phyloP scores from a whole-genome alignment of 1,139 yeast species.

The Suhomyces guaymorum region DNA sequence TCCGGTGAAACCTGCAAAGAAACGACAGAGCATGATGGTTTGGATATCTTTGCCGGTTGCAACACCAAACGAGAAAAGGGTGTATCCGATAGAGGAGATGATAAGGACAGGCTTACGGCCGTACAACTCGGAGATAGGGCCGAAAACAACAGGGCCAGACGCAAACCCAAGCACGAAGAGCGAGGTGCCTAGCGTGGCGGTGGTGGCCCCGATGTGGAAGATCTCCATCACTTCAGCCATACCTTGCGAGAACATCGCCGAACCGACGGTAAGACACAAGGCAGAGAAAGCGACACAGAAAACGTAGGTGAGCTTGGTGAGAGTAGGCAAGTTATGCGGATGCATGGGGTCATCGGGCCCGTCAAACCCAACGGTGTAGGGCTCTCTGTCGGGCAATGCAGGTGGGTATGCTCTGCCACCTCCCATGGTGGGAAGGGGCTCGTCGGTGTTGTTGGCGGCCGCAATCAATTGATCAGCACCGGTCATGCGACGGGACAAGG shows the following conservation, averaged over 20 bases:
- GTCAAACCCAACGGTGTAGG: slow-evolving; percentile 57
- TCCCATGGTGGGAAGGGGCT: slow-evolving; percentile 53
- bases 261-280: slow-evolving; percentile 55
- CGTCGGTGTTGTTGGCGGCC: slow-evolving; percentile 30
- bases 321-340: slow-evolving; percentile 60
- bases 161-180: slow-evolving; percentile 81
- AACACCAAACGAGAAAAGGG: slow-evolving; percentile 64
- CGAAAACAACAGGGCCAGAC: slow-evolving; percentile 78
- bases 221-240: slow-evolving; percentile 38
- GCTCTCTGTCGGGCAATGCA: slow-evolving; percentile 48
- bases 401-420: slow-evolving; percentile 56
- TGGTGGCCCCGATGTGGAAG: slow-evolving; percentile 55
- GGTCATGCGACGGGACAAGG: slow-evolving; percentile 28
- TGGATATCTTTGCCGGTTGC: slow-evolving; percentile 76
- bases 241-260: slow-evolving; percentile 63
- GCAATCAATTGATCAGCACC: slow-evolving; percentile 27
- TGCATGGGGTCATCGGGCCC: slow-evolving; percentile 62
- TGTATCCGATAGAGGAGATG: slow-evolving; percentile 54
- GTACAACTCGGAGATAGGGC: slow-evolving; percentile 73
- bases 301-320: slow-evolving; percentile 32
- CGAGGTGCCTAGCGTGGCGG: slow-evolving; percentile 65
- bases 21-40: slow-evolving; percentile 69
- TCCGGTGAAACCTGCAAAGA: slow-evolving; percentile 74
- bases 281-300: slow-evolving; percentile 28
- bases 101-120: slow-evolving; percentile 67